phyloP scores from a whole-genome alignment of 768 basidiomycete species.

The Lactarius quietus region DNA sequence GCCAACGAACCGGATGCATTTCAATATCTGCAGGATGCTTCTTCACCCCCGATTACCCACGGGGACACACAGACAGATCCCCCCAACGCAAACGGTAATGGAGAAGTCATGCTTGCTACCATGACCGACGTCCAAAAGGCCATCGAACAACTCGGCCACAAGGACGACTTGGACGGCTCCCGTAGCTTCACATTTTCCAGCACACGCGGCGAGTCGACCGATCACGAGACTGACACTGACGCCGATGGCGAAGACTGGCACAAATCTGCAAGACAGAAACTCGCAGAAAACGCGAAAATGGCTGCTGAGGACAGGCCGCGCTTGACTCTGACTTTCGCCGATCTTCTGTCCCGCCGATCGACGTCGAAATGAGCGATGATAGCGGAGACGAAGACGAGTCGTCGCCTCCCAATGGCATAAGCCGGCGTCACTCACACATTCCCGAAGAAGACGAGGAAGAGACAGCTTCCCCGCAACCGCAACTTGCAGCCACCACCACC shows the following conservation, averaged over 20 bases:
- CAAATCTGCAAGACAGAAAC: slow-evolving; percentile 56
- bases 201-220: slow-evolving; percentile 47
- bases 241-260: slow-evolving; percentile 58
- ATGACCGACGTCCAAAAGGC: slow-evolving; percentile 89
- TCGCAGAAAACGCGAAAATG: slow-evolving; percentile 66
- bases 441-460: slow-evolving; percentile 68
- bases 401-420: slow-evolving; percentile 5
- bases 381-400: slow-evolving; percentile 64
- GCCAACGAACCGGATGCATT: slow-evolving; percentile 29
- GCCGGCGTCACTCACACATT: slow-evolving; percentile 49
- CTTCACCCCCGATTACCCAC: slow-evolving; percentile 28
- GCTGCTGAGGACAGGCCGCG: slow-evolving; percentile 55
- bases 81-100: slow-evolving; percentile 29
- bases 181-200: slow-evolving; percentile 79
- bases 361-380: slow-evolving; percentile 75
- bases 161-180: slow-evolving; percentile 49
- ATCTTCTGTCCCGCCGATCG: slow-evolving; percentile 56
- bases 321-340: slow-evolving; percentile 40
- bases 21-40: slow-evolving; percentile 44
- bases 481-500: no score
- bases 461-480: neutral
- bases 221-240: slow-evolving; percentile 48
- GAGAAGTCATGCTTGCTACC: slow-evolving; percentile 78
- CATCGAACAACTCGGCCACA: slow-evolving; percentile 77
- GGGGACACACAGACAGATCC: slow-evolving; percentile 2